Conservation (phyloP, 805 yeast species). For the Dipodascus geniculatus region DNA sequence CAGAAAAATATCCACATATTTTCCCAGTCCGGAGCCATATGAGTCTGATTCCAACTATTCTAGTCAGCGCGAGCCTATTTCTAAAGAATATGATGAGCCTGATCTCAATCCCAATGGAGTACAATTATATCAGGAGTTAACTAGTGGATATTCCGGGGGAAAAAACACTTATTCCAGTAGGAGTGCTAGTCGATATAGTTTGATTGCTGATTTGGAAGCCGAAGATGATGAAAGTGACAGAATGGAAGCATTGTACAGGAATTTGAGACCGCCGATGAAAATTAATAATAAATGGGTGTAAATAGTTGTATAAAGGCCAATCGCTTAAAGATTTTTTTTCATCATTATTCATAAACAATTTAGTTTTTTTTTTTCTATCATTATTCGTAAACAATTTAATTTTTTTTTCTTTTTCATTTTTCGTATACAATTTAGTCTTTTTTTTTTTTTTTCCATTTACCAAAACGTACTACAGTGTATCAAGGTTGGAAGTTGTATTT, state of each 20-base stretch:
- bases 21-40: neutral
- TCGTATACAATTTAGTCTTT: neutral
- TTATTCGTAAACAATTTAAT: neutral
- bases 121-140: neutral
- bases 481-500: no score
- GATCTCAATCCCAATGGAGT: neutral
- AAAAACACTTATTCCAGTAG: no score
- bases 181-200: no score
- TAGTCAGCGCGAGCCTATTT: neutral
- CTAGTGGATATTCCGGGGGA: neutral
- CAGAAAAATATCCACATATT: neutral
- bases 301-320: neutral
- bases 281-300: neutral
- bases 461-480: no score
- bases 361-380: neutral
- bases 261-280: conserved; percentile 1
- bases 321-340: neutral
- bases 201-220: no score
- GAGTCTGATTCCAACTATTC: neutral
- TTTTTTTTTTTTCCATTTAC: no score
- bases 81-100: neutral
- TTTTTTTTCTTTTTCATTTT: neutral
- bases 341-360: neutral
- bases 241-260: neutral
- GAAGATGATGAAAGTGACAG: neutral